Evolutionary conservation across 1,139 yeast genomes (phyloP).

Genomic region (Magnusiomyces sp.): DNA sequence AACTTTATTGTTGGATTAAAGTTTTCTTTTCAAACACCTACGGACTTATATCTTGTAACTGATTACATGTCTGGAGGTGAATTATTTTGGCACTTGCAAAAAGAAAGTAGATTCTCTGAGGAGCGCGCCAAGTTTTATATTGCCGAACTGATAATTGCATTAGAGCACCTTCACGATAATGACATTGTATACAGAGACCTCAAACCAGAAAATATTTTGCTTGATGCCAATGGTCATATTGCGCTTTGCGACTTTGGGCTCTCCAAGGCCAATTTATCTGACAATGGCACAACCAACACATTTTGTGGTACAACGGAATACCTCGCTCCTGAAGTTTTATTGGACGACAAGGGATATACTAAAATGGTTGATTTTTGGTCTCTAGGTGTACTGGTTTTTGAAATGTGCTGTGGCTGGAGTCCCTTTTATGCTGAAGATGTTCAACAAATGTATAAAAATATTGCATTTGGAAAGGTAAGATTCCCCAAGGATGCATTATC

Average conservation of each 20-base stretch:
- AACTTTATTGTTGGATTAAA: slow-evolving; percentile 92
- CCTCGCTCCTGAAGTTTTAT: slow-evolving; percentile 84
- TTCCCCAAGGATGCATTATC: slow-evolving; percentile 93
- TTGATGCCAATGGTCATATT: slow-evolving; percentile 97
- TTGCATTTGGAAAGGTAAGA: slow-evolving; percentile 94
- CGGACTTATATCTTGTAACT: slow-evolving; percentile 84
- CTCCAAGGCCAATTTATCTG: slow-evolving; percentile 81
- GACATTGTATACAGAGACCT: slow-evolving; percentile 91
- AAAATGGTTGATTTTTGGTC: slow-evolving; percentile 99
- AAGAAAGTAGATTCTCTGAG: slow-evolving; percentile 88
- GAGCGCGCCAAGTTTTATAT: slow-evolving; percentile 92
- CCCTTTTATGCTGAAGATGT: slow-evolving; percentile 97
- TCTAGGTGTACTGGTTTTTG: slow-evolving; percentile 82
- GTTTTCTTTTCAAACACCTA: slow-evolving; percentile 90
- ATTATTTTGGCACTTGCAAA: slow-evolving; percentile 93
- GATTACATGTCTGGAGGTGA: slow-evolving; percentile 99
- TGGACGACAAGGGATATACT: slow-evolving; percentile 93
- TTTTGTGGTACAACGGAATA: slow-evolving; percentile 98
- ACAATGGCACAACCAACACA: slow-evolving; percentile 92
- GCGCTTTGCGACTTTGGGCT: slow-evolving; percentile 96
- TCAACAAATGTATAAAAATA: slow-evolving; percentile 97
- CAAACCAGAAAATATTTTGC: slow-evolving; percentile 86
- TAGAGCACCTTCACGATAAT: slow-evolving; percentile 86
- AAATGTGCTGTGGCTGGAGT: slow-evolving; percentile 99
- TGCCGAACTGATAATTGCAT: slow-evolving; percentile 86